Base-by-base conservation (phyloP, 495 filamentous ascomycete species). In the Pseudotulostoma volvatum region DNA sequence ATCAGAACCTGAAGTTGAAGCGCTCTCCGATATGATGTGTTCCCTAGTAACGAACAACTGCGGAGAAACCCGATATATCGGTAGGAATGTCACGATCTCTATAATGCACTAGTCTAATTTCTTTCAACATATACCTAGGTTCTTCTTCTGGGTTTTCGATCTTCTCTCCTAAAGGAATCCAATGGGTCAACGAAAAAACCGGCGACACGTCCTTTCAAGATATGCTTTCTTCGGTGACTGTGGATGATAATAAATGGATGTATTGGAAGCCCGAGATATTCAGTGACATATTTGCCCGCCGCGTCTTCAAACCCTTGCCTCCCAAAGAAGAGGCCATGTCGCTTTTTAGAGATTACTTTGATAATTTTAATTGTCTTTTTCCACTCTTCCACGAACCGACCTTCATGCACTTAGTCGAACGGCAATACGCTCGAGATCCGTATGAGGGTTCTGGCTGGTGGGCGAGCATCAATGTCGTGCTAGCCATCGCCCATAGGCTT, bases 311-410 rank as follows among this genome's bases (percentile, higher is more conserved):
- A 44, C 81, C 72, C 32, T 59, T 95, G 23, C 90, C 90, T 7
- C 66, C 81, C 0, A 85, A 86, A 55, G 68, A 76, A 14, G 83
- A 90, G 61, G 81, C 79, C 16, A 51, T 83, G 35, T 88, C 81
- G 7, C 67, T 93, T 33, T 74, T 90, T 40, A 85, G 80, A 55
- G 90, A 97, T 52, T 97, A 76, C 54, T 97, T 97, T 48, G 82
- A 87, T 51, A 93, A 94, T 56, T 95, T 97, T 66, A 97, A 97
- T 61, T 85, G 84, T 74, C 83, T 95, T 72, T 93, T 96, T 53
- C 90, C 90, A 33, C 68, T 97, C 2, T 97, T 93, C 53, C 90
- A 97, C 53, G 85, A 95, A 55, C 85, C 88, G 9, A 95, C 90
- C 0, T 97, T 97, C 51, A 94, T 95, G 82, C 84, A 93, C 51